These are phyloP conservation scores for Phytophthora idaei DNA, from an alignment of 352 stramenopile species.

Conservation along the genomic window DNA sequence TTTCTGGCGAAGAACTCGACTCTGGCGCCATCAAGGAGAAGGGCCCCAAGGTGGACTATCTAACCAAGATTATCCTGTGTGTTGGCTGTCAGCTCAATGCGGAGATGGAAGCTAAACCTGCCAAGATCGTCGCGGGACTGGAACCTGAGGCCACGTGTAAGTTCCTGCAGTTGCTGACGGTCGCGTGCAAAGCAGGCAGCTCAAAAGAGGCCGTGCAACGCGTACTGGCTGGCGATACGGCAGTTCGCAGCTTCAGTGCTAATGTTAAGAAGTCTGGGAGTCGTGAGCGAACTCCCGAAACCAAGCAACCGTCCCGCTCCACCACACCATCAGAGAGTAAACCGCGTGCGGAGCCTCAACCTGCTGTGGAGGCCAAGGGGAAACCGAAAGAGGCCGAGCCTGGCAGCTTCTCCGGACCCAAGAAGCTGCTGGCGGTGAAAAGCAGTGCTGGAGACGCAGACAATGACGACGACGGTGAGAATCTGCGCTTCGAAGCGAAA, in stretches of 20 bases:
- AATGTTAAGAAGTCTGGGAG: constrained; percentile 46
- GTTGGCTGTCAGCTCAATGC: constrained; percentile 90
- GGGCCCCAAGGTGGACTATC: constrained; percentile 91
- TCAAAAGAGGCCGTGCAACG: constrained; percentile 72
- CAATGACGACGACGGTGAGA: constrained; percentile 57
- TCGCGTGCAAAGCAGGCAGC: constrained; percentile 75
- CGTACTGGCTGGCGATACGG: constrained; percentile 67
- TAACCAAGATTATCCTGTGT: constrained; percentile 91
- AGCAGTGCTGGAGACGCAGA: constrained; percentile 27
- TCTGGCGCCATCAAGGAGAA: constrained; percentile 94
- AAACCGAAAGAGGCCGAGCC: constrained; percentile 36
- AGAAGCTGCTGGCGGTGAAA: constrained; percentile 65
- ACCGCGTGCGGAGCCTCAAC: constrained; percentile 20
- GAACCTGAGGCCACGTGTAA: constrained; percentile 95
- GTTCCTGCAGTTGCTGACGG: constrained; percentile 90
- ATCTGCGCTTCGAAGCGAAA: constrained; percentile 49
- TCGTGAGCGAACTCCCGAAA: constrained; percentile 59
- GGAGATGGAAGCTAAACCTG: constrained; percentile 85
- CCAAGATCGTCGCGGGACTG: constrained; percentile 91
- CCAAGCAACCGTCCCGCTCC: constrained; percentile 59
- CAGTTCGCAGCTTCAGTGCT: constrained; percentile 38
- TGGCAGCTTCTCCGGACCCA: constrained; percentile 59
- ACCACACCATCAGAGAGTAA: constrained; percentile 69
- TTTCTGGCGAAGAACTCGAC: constrained; percentile 88
- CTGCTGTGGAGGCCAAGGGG: constrained; percentile 41